Evolutionary conservation across 495 filamentous ascomycete genomes (phyloP).

Genomic region (Podospora sp.): DNA sequence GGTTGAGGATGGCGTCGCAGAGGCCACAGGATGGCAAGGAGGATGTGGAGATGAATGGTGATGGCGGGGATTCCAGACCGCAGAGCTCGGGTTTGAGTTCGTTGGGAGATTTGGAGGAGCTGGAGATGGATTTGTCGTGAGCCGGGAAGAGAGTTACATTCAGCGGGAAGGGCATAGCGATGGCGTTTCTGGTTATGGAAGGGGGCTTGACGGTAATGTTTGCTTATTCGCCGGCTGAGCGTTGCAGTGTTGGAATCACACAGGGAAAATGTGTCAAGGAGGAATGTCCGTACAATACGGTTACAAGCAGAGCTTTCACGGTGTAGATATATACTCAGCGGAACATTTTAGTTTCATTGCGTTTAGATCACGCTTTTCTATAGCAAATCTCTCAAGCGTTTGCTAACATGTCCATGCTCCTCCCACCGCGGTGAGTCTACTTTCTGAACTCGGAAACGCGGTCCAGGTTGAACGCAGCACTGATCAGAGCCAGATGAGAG

Average conservation of each 20-base stretch:
- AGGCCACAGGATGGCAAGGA: constrained; percentile 18
- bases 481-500: constrained; percentile 70
- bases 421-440: neutral
- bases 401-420: neutral
- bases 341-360: too few relatives aligned
- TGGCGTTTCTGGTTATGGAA: constrained; percentile 28
- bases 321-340: too few relatives aligned
- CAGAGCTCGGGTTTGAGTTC: constrained; percentile 56
- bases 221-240: neutral
- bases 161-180: constrained; percentile 32
- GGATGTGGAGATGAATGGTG: constrained; percentile 10
- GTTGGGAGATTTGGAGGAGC: constrained; percentile 49
- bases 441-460: constrained; percentile 42
- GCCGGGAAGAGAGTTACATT: neutral
- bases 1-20: constrained; percentile 30
- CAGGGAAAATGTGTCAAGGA: neutral
- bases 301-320: too few relatives aligned
- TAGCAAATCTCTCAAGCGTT: neutral
- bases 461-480: constrained; percentile 73
- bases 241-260: neutral
- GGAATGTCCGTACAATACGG: neutral
- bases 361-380: too few relatives aligned
- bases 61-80: constrained; percentile 42
- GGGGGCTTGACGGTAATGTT: neutral
- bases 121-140: constrained; percentile 42